Evolutionary conservation across 805 yeast genomes (phyloP).

Genomic region (Yamadazyma takamatsuzukensis): DNA sequence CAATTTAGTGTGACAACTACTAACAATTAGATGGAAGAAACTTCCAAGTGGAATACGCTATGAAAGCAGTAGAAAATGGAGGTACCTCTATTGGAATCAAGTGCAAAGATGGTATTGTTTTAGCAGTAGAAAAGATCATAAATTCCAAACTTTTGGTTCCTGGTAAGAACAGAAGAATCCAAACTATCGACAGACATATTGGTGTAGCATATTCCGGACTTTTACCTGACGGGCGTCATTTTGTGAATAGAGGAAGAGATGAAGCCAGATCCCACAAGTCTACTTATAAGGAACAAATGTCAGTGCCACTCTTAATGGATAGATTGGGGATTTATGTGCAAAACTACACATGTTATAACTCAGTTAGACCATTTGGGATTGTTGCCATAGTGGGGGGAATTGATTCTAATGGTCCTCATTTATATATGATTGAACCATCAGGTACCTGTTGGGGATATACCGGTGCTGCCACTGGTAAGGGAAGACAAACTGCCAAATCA

Average conservation of each 20-base stretch:
- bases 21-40: conserved; percentile 73
- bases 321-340: conserved; percentile 89
- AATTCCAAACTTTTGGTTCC: conserved; percentile 86
- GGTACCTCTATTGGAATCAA: conserved; percentile 93
- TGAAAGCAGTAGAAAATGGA: conserved; percentile 96
- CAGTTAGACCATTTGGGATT: conserved; percentile 97
- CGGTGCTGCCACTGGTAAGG: conserved; percentile 98
- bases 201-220: conserved; percentile 96
- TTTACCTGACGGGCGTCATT: conserved; percentile 93
- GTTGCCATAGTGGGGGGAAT: conserved; percentile 91
- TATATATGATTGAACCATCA: conserved; percentile 96
- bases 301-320: conserved; percentile 78
- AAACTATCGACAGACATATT: conserved; percentile 86
- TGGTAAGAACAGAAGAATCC: conserved; percentile 84
- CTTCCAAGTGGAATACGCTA: conserved; percentile 97
- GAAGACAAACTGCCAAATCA: conserved; percentile 96
- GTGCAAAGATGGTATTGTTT: conserved; percentile 89
- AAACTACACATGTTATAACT: conserved; percentile 91
- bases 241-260: conserved; percentile 88
- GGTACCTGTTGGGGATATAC: conserved; percentile 97
- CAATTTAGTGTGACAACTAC: conserved; percentile 24
- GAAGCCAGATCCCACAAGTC: conserved; percentile 80
- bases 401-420: conserved; percentile 85
- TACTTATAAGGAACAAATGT: conserved; percentile 70
- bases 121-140: conserved; percentile 93